Evolutionary conservation across 352 stramenopile genomes (phyloP), one percentile per base, ranked within the genome.

Genomic region (Phytophthora tentaculata): DNA sequence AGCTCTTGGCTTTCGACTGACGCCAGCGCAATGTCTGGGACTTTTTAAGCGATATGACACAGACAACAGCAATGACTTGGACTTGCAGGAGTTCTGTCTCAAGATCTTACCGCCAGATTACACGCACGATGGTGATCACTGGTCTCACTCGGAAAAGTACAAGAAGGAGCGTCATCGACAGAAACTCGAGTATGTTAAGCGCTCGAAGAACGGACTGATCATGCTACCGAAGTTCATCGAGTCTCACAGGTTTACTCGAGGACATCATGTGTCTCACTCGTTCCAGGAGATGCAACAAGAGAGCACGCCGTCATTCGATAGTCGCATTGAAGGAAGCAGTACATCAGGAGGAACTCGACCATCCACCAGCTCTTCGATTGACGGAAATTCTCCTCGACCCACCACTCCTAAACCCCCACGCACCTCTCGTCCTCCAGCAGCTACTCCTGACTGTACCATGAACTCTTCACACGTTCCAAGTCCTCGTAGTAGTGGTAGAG

Each of bases 61-160:
- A 6, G 83, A 95, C 64, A 83, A 81, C 63, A 93, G 84, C 63
- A 81, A 84, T 50, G 86, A 92, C 26, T 79, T 95, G 64, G 86
- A 95, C 43, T 74, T 95, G n/a, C 80, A 92, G 35, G 86, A 95
- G 61, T 95, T 95, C 64, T 95, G 86, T 39, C 67, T 87, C 48
- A 76, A 81, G 12, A 89, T 95, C n/a, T 55, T 93, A 17, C 84
- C 86, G 5, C 83, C 86, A 4, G 86, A 95, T 49, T 95, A 95
- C 58, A 95, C 83, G 0, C 81, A 82, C 39, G 85, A 95, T 44
- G 84, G 86, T 10, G 84, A 95, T 50, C 69, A 90, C 59, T 95
- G 86, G 86, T 85, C 79, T 19, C 83, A 92, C 29, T 83, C 81
- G 7, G 75, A 88, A 5, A 86, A 85, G 14, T 90, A 74, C 37